Percentiles rank a stretch among this genome's conserved stretches.
These are phyloP conservation scores for Leptographium procerum DNA, from an alignment of 2,329 filamentous ascomycete genomes.

Conservation along the genomic window DNA sequence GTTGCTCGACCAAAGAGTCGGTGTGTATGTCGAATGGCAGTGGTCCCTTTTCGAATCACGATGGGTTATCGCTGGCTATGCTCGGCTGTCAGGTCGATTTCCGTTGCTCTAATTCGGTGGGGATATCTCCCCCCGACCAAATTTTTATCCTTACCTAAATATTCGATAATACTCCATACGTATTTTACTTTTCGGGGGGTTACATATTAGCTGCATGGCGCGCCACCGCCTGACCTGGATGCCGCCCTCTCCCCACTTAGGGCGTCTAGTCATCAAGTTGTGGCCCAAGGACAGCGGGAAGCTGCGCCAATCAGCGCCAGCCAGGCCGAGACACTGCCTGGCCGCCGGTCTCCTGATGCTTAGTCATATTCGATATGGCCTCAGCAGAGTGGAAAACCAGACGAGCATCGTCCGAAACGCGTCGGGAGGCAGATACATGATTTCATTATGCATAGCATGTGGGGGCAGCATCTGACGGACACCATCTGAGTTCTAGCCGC, in stretches of 20 bases:
- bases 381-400: not conserved
- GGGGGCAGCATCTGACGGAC: not conserved
- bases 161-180: not conserved
- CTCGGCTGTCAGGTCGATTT: not conserved
- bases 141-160: not conserved
- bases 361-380: not conserved
- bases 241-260: not conserved
- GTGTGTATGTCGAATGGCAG: not conserved
- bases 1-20: not conserved
- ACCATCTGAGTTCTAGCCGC: not conserved
- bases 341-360: not conserved
- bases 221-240: not conserved
- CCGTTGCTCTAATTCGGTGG: not conserved
- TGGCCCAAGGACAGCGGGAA: not conserved
- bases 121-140: not conserved
- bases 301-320: not conserved
- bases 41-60: not conserved
- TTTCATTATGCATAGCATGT: not conserved
- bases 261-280: not conserved
- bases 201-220: not conserved
- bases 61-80: not conserved
- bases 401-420: not conserved
- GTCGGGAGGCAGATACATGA: not conserved
- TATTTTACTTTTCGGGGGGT: not conserved
- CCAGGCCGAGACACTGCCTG: not conserved